Base-by-base conservation (phyloP, 306 rosid genomes). In the Luffa aegyptiaca region DNA sequence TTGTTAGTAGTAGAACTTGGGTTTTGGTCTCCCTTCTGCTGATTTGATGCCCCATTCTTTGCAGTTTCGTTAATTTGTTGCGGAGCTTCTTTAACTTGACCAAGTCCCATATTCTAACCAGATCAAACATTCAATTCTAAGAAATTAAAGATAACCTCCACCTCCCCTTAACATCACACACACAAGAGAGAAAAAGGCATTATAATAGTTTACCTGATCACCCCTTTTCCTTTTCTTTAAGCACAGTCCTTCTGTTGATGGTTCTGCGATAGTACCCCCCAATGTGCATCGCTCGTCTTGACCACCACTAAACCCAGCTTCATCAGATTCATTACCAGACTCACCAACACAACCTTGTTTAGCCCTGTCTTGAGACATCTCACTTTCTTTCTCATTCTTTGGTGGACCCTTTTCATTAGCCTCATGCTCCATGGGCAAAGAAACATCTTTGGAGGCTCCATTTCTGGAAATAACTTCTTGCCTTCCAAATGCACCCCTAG, bases 191-290 rank as follows among this genome's bases (percentile, higher is more conserved):
- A 75, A 18, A 18, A 53, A 53, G 64, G 16, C 79, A 51, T 33
- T 81, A 78, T 39, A 61, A 72, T 70, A 48, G 42, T 80, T 77
- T 88, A 96, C 99, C 93, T 71, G 94, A n/a, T 81, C 90, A 77
- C 44, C 86, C 86, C 97, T 90, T 86, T 90, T 93, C 93, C 99
- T 91, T 86, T 96, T 96, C 93, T 87, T 93, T 33, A 86, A 85
- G 84, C 87, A 81, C 20, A 84, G 79, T 78, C 85, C 91, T 82
- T 84, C 88, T 4, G 13, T 42, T 26, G 92, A 89, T 85, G 92
- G 88, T 31, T 84, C 97, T 14, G 85, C 86, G 31, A 86, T 87
- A 3, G 84, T 65, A 81, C 85, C 94, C 66, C 84, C 98, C 88
- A 88, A 55, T 87, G 81, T 77, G 41, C 88, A 87, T 5, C 82